These are phyloP conservation scores for Coemansia sp. DNA, from an alignment of 192 early-diverging fungal genomes.

Conservation along the genomic window DNA sequence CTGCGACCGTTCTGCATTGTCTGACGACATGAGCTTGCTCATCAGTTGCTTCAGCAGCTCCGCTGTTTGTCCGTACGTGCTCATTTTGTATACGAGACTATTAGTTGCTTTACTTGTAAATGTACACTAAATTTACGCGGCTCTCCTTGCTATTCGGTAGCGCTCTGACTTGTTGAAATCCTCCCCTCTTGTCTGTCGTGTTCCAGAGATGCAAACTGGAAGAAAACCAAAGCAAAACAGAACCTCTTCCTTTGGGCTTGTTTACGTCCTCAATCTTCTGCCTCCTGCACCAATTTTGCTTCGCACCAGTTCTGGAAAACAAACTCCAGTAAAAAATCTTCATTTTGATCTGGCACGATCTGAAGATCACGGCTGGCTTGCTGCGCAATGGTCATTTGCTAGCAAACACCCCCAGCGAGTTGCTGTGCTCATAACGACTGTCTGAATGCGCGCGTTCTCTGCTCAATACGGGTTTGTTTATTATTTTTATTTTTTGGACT, in stretches of 20 bases:
- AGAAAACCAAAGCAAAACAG: conserved; percentile 1
- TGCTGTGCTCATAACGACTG: neutral
- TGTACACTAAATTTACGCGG: neutral
- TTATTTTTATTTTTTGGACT: neutral
- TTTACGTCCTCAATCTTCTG: neutral
- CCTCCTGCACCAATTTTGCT: too few species aligned
- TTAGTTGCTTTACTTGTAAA: conserved; percentile 1
- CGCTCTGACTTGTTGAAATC: neutral
- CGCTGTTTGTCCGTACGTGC: conserved; percentile 40
- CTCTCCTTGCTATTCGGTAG: neutral
- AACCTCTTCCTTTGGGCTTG: neutral
- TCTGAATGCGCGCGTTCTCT: neutral
- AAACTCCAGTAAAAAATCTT: neutral
- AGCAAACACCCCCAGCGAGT: neutral
- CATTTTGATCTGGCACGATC: neutral
- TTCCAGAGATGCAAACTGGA: neutral
- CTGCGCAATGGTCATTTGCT: neutral
- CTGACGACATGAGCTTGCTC: conserved; percentile 54
- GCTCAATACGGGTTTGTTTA: neutral
- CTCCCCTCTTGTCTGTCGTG: neutral
- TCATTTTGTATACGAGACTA: conserved; percentile 21
- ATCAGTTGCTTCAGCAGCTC: conserved; percentile 44
- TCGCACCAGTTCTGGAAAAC: neutral
- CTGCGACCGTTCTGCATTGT: conserved; percentile 62
- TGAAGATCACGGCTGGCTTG: neutral